These are phyloP conservation scores for Trichothecium roseum DNA, from an alignment of 2,329 filamentous ascomycete species.

Conservation along the genomic window DNA sequence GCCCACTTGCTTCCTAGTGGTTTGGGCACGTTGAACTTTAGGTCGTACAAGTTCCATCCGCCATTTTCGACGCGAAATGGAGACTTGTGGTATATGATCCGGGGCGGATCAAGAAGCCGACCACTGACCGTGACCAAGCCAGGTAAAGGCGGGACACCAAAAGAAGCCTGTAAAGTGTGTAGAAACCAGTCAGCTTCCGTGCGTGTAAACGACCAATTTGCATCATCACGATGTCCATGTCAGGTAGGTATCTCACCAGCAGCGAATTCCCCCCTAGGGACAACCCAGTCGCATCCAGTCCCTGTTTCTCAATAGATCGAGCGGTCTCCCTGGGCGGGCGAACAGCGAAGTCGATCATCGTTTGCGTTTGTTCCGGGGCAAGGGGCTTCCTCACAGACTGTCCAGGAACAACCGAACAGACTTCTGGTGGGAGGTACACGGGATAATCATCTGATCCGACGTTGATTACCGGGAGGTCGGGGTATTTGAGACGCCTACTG, in stretches of 20 bases:
- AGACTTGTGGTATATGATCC: conserved; percentile 37
- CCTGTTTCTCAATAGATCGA: too few relatives aligned
- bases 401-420: conserved; percentile 44
- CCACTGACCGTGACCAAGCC: conserved; percentile 52
- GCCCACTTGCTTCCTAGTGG: conserved; percentile 32
- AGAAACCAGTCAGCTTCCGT: conserved; percentile 1
- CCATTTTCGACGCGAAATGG: conserved; percentile 21
- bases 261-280: too few relatives aligned
- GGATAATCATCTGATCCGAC: conserved; percentile 43
- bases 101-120: conserved; percentile 44
- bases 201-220: background rate
- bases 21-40: conserved; percentile 35
- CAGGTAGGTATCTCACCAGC: too few relatives aligned
- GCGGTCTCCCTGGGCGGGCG: too few relatives aligned
- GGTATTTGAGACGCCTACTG: too few relatives aligned
- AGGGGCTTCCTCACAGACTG: conserved; percentile 43
- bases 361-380: conserved; percentile 13
- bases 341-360: too few relatives aligned
- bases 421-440: conserved; percentile 47
- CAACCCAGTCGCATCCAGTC: too few relatives aligned
- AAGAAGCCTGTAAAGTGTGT: conserved; percentile 23
- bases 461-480: conserved; percentile 43
- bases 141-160: conserved; percentile 38
- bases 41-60: conserved; percentile 47
- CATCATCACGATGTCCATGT: too few relatives aligned